Evolutionary conservation across 768 basidiomycete genomes (phyloP).

Genomic region (Suillus brevipes): DNA sequence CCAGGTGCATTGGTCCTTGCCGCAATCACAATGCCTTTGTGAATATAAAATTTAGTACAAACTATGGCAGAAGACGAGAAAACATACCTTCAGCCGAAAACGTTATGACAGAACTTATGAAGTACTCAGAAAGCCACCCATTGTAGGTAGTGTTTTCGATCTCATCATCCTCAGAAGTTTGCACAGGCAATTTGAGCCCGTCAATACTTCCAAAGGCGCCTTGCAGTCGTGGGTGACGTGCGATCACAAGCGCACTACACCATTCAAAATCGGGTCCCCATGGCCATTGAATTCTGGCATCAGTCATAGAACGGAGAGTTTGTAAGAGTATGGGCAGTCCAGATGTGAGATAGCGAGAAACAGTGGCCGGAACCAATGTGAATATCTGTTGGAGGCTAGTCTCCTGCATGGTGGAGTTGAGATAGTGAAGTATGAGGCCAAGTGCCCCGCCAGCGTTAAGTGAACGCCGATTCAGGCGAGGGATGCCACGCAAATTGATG

Average conservation of each 20-base stretch:
- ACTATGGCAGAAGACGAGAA: neutral
- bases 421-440: slow-evolving; percentile 42
- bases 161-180: slow-evolving; percentile 38
- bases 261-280: too few relatives aligned
- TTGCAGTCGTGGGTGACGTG: too few relatives aligned
- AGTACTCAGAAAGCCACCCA: slow-evolving; percentile 41
- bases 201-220: slow-evolving; percentile 37
- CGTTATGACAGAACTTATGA: slow-evolving; percentile 13
- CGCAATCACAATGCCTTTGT: slow-evolving; percentile 37
- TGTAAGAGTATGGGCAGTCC: neutral
- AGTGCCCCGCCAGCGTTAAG: slow-evolving; percentile 37
- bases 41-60: neutral
- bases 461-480: neutral
- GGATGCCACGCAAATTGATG: neutral
- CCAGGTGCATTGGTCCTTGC: slow-evolving; percentile 41
- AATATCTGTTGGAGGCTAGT: neutral
- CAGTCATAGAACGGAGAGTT: neutral
- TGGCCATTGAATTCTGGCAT: neutral
- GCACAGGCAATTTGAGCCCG: slow-evolving; percentile 39
- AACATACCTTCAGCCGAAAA: slow-evolving; percentile 28
- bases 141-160: slow-evolving; percentile 50
- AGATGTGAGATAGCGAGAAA: neutral
- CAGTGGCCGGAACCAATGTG: neutral
- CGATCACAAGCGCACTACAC: too few relatives aligned
- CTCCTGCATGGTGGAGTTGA: slow-evolving; percentile 29